Evolutionary conservation across 2,329 filamentous ascomycete species (phyloP).

Genomic region (Plectosphaerella sp.): DNA sequence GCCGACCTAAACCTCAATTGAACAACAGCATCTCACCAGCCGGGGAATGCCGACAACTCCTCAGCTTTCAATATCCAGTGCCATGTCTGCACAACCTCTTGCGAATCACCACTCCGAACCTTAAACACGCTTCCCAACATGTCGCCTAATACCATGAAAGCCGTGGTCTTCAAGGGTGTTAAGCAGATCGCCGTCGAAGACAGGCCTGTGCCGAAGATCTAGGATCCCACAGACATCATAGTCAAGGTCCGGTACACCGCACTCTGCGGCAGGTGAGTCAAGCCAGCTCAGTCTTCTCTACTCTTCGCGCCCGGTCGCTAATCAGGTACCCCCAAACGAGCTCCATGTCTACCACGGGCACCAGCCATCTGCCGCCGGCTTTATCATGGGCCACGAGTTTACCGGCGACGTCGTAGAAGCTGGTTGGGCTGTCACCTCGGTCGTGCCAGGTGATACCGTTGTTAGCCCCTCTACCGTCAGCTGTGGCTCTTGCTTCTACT

Average conservation of each 20-base stretch:
- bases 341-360: constrained; percentile 52
- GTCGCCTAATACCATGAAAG: background rate
- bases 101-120: background rate
- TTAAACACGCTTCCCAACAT: background rate
- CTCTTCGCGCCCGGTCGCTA: background rate
- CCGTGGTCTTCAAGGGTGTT: background rate
- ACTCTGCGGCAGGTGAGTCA: constrained; percentile 75
- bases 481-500: constrained; percentile 68
- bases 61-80: background rate
- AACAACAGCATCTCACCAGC: background rate
- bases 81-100: background rate
- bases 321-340: constrained; percentile 42
- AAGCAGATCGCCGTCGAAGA: constrained; percentile 10
- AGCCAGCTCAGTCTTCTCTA: background rate
- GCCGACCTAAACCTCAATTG: background rate
- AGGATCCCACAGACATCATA: constrained; percentile 69
- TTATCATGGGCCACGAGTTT: constrained; percentile 64
- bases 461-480: constrained; percentile 88
- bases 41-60: background rate
- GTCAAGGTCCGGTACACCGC: constrained; percentile 80
- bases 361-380: constrained; percentile 56
- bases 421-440: constrained; percentile 47
- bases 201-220: constrained; percentile 31
- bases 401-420: constrained; percentile 51
- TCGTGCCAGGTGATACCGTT: constrained; percentile 62